Conservation (phyloP, 148 eudicot genomes). For the Rhododendron griersonianum region DNA sequence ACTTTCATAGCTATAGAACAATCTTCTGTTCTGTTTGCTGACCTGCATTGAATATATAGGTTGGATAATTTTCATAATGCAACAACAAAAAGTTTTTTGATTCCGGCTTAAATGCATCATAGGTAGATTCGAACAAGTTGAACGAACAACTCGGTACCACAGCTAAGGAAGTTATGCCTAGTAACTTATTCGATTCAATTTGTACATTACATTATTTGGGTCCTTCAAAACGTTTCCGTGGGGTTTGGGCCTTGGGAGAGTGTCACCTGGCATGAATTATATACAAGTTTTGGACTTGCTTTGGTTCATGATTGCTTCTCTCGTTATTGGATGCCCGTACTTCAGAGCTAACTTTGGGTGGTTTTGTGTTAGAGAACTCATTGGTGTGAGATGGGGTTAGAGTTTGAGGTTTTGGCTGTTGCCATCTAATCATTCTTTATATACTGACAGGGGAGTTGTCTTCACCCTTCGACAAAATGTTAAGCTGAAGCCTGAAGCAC, state of each 20-base stretch:
- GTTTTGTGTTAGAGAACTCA: background rate
- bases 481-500: background rate
- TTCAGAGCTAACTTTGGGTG: background rate
- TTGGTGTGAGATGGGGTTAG: background rate
- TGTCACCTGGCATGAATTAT: background rate
- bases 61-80: background rate
- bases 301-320: background rate
- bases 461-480: background rate
- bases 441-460: background rate
- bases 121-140: background rate
- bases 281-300: background rate
- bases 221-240: background rate
- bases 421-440: background rate
- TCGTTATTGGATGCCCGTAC: background rate
- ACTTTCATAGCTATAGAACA: background rate
- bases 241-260: background rate
- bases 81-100: background rate
- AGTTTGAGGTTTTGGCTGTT: background rate
- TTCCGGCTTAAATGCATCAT: background rate
- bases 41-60: background rate
- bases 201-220: background rate
- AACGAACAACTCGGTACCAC: background rate
- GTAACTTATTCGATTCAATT: background rate
- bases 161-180: background rate
- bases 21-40: background rate